phyloP scores from a whole-genome alignment of 176 grass and related monocot genomes.

The Musa itinerans region DNA sequence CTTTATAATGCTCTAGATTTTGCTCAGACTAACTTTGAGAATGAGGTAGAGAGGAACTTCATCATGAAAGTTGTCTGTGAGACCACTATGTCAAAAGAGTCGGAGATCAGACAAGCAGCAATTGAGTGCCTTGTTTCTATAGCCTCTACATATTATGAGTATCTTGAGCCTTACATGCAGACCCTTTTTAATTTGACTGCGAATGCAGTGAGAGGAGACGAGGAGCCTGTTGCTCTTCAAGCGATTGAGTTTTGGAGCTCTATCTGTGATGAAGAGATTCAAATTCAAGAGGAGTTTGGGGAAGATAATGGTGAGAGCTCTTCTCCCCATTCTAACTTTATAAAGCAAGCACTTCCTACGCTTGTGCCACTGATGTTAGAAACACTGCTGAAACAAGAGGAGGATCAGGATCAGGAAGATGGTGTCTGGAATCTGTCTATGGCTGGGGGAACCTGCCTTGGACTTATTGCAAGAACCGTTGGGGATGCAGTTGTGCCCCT shows the following conservation, averaged over 20 bases:
- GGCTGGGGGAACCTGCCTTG: conserved; percentile 71
- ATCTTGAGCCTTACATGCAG: conserved; percentile 66
- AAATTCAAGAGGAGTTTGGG: conserved; percentile 51
- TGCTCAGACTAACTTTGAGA: conserved; percentile 84
- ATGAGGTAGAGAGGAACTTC: conserved; percentile 80
- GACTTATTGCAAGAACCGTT: conserved; percentile 66
- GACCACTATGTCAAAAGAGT: conserved; percentile 60
- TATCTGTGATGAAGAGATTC: conserved; percentile 91
- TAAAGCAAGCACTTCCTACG: conserved; percentile 74
- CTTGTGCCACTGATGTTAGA: conserved; percentile 88
- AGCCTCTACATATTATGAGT: conserved; percentile 73
- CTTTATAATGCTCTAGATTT: conserved; percentile 82
- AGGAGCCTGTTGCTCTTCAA: conserved; percentile 62
- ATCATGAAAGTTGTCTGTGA: conserved; percentile 95
- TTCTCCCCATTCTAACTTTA: conserved; percentile 54
- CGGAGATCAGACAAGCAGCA: conserved; percentile 70
- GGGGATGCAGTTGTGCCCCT: conserved; percentile 59
- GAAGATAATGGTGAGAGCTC: conserved; percentile 54
- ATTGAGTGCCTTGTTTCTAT: conserved; percentile 88
- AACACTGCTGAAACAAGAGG: conserved; percentile 82
- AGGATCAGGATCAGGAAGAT: conserved; percentile 91
- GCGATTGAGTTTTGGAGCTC: conserved; percentile 93
- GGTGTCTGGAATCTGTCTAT: conserved; percentile 66
- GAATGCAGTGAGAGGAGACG: conserved; percentile 64
- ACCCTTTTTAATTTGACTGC: conserved; percentile 67